These are phyloP conservation scores for Deinandra increscens DNA, from an alignment of 129 eudicot species.

Conservation along the genomic window DNA sequence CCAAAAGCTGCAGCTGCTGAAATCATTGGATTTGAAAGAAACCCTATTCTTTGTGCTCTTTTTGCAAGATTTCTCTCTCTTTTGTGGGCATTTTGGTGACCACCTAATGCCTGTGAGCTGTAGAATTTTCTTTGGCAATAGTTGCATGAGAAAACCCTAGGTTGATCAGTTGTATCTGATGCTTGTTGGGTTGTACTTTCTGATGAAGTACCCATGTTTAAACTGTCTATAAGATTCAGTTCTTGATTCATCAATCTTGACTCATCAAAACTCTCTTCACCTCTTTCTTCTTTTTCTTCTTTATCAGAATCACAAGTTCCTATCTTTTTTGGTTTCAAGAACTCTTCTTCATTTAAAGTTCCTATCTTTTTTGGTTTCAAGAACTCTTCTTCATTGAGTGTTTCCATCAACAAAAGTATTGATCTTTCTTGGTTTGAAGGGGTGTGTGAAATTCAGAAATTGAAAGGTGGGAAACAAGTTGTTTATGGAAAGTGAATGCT, in stretches of 20 bases:
- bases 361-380: conserved; percentile 20
- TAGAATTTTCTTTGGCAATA: conserved; percentile 60
- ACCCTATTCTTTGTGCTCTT: conserved; percentile 44
- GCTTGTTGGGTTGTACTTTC: conserved; percentile 37
- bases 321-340: conserved; percentile 14
- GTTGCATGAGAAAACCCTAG: conserved; percentile 60
- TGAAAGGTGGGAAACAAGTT: conserved; percentile 33
- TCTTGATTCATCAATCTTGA: conserved; percentile 36
- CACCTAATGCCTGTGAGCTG: conserved; percentile 64
- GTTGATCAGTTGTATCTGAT: conserved; percentile 42
- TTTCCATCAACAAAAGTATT: conserved; percentile 13
- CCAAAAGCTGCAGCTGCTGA: conserved; percentile 48
- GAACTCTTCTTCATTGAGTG: conserved; percentile 6
- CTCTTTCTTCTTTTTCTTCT: conserved; percentile 6
- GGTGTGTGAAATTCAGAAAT: conserved; percentile 34
- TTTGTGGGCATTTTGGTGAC: conserved; percentile 70
- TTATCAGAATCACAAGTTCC: conserved; percentile 4
- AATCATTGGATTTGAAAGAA: conserved; percentile 30
- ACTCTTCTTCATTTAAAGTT: not conserved
- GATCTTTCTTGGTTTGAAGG: conserved; percentile 14
- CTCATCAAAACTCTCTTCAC: not conserved
- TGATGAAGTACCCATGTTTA: conserved; percentile 35
- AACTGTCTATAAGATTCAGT: conserved; percentile 49
- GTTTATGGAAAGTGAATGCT: conserved; percentile 33
- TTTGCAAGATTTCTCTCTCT: conserved; percentile 57